A percentile compares a stretch with the other conserved stretches of the same genome.
Evolutionary conservation across 1,284 basidiomycete genomes (phyloP).

Genomic region (Tilletia walkeri): DNA sequence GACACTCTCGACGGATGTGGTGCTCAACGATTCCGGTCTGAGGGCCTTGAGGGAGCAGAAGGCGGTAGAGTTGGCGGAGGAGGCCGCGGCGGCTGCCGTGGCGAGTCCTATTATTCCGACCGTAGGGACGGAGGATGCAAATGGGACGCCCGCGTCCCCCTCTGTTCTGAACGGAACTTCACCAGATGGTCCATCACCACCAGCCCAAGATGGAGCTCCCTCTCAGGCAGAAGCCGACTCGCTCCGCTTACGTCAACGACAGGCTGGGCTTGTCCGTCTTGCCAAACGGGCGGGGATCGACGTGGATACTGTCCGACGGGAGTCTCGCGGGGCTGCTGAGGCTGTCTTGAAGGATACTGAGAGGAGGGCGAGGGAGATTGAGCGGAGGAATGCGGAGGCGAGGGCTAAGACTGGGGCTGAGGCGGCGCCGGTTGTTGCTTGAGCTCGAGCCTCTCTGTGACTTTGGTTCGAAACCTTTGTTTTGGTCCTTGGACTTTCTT

Average conservation of each 20-base stretch:
- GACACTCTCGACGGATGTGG: constrained; percentile 18
- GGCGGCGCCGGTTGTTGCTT: background rate
- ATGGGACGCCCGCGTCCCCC: no score
- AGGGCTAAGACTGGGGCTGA: background rate
- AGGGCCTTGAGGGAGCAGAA: constrained; percentile 4
- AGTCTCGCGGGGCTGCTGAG: background rate
- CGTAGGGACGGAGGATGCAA: no score
- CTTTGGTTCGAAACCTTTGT: background rate
- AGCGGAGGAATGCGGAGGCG: background rate
- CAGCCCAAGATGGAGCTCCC: background rate
- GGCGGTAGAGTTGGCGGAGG: background rate
- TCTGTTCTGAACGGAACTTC: no score
- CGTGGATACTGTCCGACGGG: background rate
- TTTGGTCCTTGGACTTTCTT: no score
- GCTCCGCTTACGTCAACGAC: background rate
- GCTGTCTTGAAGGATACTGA: constrained; percentile 9
- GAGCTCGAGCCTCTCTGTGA: background rate
- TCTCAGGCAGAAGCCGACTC: background rate
- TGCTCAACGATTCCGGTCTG: constrained; percentile 13
- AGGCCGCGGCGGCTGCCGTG: no score
- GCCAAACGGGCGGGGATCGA: constrained; percentile 16
- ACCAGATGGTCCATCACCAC: no score
- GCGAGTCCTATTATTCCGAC: no score
- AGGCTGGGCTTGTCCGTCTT: background rate
- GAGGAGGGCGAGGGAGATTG: background rate